Evolutionary conservation across 2,329 filamentous ascomycete genomes (phyloP).

Genomic region (Colletotrichum endophyticum): DNA sequence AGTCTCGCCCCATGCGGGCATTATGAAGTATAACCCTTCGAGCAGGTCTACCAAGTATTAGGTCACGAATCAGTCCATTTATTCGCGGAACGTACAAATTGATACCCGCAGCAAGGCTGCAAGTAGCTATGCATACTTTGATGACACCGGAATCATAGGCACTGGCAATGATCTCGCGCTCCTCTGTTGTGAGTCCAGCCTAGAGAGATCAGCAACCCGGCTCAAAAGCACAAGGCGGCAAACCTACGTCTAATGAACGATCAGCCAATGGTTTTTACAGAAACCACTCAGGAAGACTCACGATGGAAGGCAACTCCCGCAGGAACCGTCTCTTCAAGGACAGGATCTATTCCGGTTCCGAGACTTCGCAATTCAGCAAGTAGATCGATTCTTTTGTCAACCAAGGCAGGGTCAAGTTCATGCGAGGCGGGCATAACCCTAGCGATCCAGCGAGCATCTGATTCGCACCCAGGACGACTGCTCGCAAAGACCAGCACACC

Average conservation of each 20-base stretch:
- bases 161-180: constrained; percentile 72
- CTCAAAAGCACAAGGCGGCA: not conserved
- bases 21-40: constrained; percentile 77
- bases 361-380: constrained; percentile 70
- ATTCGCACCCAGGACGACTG: constrained; percentile 71
- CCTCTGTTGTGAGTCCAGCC: constrained; percentile 75
- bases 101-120: constrained; percentile 82
- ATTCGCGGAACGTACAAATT: constrained; percentile 56
- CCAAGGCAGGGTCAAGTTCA: constrained; percentile 49
- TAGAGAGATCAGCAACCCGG: constrained; percentile 34
- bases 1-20: constrained; percentile 76
- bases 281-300: constrained; percentile 40
- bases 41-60: constrained; percentile 51
- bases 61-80: not conserved
- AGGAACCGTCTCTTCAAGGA: constrained; percentile 67
- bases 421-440: constrained; percentile 63
- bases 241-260: constrained; percentile 38
- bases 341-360: constrained; percentile 68
- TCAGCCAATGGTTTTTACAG: not conserved
- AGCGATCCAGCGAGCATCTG: constrained; percentile 71
- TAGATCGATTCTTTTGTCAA: constrained; percentile 67
- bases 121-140: constrained; percentile 77
- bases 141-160: constrained; percentile 73
- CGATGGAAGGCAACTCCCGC: constrained; percentile 78
- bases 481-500: constrained; percentile 77